Conservation (phyloP, 2,329 filamentous ascomycete genomes). For the Pezicula neosporulosa region DNA sequence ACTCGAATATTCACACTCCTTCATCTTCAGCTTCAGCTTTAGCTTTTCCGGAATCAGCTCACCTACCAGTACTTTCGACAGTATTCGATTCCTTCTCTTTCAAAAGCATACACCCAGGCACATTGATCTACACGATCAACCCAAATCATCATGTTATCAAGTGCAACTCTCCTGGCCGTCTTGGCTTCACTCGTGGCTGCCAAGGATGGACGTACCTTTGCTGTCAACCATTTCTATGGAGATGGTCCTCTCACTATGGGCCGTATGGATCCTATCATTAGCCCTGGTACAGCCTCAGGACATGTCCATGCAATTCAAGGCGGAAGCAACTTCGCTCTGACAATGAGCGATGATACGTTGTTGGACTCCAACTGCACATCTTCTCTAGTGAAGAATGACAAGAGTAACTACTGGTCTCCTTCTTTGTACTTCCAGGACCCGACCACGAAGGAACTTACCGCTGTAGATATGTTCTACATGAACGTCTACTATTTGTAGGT, state of each 20-base stretch:
- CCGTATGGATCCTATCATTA: slow-evolving; percentile 75
- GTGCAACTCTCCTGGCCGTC: slow-evolving; percentile 13
- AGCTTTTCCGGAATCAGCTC: slow-evolving; percentile 10
- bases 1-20: slow-evolving; percentile 14
- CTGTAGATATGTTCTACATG: slow-evolving; percentile 60
- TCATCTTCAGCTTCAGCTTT: slow-evolving; percentile 20
- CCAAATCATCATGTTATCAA: slow-evolving; percentile 20
- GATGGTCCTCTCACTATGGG: slow-evolving; percentile 57
- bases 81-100: slow-evolving; percentile 10
- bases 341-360: slow-evolving; percentile 58
- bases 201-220: slow-evolving; percentile 47
- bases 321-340: slow-evolving; percentile 46
- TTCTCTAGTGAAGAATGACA: slow-evolving; percentile 75
- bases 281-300: slow-evolving; percentile 52
- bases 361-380: slow-evolving; percentile 70
- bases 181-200: slow-evolving; percentile 18
- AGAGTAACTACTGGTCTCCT: slow-evolving; percentile 86
- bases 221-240: slow-evolving; percentile 69
- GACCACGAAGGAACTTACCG: slow-evolving; percentile 59
- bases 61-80: slow-evolving; percentile 15
- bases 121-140: background rate
- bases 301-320: slow-evolving; percentile 78
- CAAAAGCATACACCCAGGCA: background rate
- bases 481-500: slow-evolving; percentile 72
- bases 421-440: slow-evolving; percentile 71